phyloP scores from a whole-genome alignment of 176 grass and related monocot genomes.

The Aegilops longissima region DNA sequence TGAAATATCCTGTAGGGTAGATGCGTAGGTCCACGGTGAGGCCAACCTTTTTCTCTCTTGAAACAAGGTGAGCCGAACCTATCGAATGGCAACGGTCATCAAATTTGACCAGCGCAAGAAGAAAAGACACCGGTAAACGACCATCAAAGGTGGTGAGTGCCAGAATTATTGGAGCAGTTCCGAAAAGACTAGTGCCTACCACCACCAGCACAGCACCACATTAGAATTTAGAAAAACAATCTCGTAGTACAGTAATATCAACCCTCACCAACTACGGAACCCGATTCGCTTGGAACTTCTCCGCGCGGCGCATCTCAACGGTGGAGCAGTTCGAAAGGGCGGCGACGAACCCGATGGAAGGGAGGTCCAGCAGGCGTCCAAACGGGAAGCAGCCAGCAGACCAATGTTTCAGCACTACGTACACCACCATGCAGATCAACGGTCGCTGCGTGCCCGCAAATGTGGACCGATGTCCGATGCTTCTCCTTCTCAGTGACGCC shows the following conservation, averaged over 20 bases:
- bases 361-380: not conserved
- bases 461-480: not conserved
- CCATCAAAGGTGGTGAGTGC: too few species aligned
- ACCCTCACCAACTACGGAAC: not conserved
- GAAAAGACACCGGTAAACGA: not conserved
- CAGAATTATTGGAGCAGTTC: slow-evolving; percentile 6
- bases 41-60: too few species aligned
- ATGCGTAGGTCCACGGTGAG: too few species aligned
- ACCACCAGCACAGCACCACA: not conserved
- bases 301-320: too few species aligned
- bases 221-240: not conserved
- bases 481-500: not conserved
- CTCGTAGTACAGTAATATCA: not conserved
- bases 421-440: not conserved
- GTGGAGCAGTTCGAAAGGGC: slow-evolving; percentile 20
- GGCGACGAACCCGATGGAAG: not conserved
- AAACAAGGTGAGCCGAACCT: not conserved
- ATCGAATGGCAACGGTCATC: not conserved
- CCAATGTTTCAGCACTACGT: too few species aligned
- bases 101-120: not conserved
- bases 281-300: not conserved
- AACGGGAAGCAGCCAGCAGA: not conserved
- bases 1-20: too few species aligned
- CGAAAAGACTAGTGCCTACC: not conserved
- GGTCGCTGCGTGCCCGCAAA: not conserved